phyloP scores from a whole-genome alignment of 805 yeast species.

The Candida schatavii region DNA sequence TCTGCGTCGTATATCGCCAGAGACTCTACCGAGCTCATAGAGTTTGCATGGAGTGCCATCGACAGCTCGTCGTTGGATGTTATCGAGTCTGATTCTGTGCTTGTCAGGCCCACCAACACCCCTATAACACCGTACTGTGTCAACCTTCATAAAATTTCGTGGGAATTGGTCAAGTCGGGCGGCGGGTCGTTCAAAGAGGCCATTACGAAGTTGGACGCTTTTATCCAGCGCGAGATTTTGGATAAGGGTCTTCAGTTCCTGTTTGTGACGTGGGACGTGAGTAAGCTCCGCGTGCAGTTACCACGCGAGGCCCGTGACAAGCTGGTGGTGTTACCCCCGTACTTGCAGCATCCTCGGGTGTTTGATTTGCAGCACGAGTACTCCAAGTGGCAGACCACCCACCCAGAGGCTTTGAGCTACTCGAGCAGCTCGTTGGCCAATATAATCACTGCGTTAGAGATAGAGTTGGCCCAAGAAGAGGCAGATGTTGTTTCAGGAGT shows the following conservation, averaged over 20 bases:
- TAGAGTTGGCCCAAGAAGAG: conserved; percentile 20
- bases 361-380: conserved; percentile 78
- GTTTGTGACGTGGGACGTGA: conserved; percentile 63
- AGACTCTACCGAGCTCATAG: conserved; percentile 67
- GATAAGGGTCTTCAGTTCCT: conserved; percentile 50
- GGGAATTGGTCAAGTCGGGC: conserved; percentile 53
- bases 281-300: conserved; percentile 73
- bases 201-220: conserved; percentile 50
- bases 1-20: conserved; percentile 54
- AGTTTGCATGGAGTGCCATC: conserved; percentile 64
- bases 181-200: conserved; percentile 65
- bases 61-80: conserved; percentile 50
- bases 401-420: conserved; percentile 48
- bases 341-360: conserved; percentile 69
- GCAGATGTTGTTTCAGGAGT: conserved; percentile 8
- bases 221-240: conserved; percentile 43
- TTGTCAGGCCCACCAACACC: conserved; percentile 61
- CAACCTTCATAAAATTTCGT: conserved; percentile 48
- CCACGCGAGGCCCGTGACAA: conserved; percentile 81
- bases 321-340: conserved; percentile 66
- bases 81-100: conserved; percentile 40
- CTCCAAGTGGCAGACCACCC: conserved; percentile 60
- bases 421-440: conserved; percentile 34
- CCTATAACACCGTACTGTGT: conserved; percentile 63
- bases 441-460: conserved; percentile 48